A percentile compares a stretch with the other conserved stretches of the same genome.
Conservation (phyloP, 2,329 filamentous ascomycete genomes). For the Hypoxylon sp. region DNA sequence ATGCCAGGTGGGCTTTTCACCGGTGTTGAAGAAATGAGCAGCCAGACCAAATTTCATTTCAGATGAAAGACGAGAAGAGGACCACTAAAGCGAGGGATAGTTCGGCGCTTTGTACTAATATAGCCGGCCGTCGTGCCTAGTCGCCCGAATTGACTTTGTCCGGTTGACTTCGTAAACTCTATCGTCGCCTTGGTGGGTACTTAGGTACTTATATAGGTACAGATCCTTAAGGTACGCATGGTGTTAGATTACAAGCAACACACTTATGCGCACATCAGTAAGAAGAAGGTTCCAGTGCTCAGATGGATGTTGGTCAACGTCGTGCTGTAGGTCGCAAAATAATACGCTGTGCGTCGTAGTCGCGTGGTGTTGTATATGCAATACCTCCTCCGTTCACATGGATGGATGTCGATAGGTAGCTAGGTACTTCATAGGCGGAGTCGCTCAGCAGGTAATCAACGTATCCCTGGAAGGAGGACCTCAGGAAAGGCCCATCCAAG, state of each 20-base stretch:
- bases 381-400: conserved; percentile 13
- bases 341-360: conserved; percentile 25
- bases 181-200: neutral
- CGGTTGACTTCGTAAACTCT: neutral
- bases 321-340: conserved; percentile 24
- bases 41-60: neutral
- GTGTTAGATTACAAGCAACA: neutral
- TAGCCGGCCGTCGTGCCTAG: neutral
- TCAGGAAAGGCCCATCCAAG: conserved; percentile 17
- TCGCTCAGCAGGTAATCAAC: conserved; percentile 19
- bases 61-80: neutral
- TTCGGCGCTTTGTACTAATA: conserved; percentile 7
- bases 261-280: conserved; percentile 5
- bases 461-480: conserved; percentile 26
- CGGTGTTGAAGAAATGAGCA: conserved; percentile 9
- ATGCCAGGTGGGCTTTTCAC: conserved; percentile 12
- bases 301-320: conserved; percentile 9
- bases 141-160: conserved; percentile 6
- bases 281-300: conserved; percentile 23
- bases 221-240: neutral
- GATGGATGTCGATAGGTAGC: neutral
- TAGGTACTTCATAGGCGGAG: conserved; percentile 19
- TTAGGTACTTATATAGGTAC: neutral
- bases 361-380: conserved; percentile 27
- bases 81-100: neutral